Base-by-base conservation (phyloP, 148 eudicot genomes). In the Drosera capensis region DNA sequence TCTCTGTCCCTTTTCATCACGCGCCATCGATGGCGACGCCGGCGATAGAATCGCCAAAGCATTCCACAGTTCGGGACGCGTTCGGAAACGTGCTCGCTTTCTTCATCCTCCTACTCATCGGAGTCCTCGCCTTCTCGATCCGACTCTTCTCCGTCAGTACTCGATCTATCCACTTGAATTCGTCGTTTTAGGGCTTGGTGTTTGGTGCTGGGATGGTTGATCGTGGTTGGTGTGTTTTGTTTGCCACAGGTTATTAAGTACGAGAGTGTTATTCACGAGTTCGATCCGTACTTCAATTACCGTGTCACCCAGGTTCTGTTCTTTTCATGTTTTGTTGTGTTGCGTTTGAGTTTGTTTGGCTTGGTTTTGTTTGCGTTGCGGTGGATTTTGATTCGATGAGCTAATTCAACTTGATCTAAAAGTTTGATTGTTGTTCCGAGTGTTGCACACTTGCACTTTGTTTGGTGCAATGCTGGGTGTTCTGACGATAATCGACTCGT, bases 221-320 rank as follows among this genome's bases (percentile, higher is more conserved):
- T n/a, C n/a, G n/a, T n/a, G n/a, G n/a, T n/a, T n/a, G n/a, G n/a
- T n/a, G n/a, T n/a, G n/a, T n/a, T 38, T 30, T 39, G 25, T 18
- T 26, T 14, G 22, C 36, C 51, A 47, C 82, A 85, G 95, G 95
- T 80, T 17, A 85, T 85, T 40, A 85, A 80, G 63, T 85, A 85
- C 50, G 95, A 80, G 71, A 85, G 95, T 50, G 95, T 85, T 1
- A 85, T 85, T 68, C 95, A 85, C 36, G 95, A 85, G 61, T 85
- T 85, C 46, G 95, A 85, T 78, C 92, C 95, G 26, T 85, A 85
- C 52, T 80, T 85, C 71, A 85, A 85, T 53, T 85, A 80, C 55
- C 74, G 95, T 51, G 95, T 85, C 51, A 85, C 95, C 45, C 95
- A 85, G 92, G 95, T 85, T 47, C 43, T 49, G 43, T 2, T 39